Evolutionary conservation across 2,329 filamentous ascomycete genomes (phyloP).

Genomic region (Aureobasidium sp.): DNA sequence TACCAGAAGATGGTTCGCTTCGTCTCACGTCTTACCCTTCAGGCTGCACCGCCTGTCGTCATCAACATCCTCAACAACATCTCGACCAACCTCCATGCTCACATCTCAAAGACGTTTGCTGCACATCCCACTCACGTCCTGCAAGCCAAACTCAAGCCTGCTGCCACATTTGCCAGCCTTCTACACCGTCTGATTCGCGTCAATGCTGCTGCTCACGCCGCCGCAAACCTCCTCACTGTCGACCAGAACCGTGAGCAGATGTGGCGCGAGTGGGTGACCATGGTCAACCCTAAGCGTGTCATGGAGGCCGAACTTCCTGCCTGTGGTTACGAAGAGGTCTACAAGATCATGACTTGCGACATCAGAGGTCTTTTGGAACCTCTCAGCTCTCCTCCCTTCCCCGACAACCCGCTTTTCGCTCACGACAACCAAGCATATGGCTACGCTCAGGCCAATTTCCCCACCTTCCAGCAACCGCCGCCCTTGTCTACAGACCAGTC

Average conservation of each 20-base stretch:
- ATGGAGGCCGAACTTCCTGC: slow-evolving; percentile 49
- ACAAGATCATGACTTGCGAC: slow-evolving; percentile 49
- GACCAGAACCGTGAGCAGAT: slow-evolving; percentile 87
- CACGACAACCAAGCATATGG: slow-evolving; percentile 31
- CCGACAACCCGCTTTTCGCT: slow-evolving; percentile 25
- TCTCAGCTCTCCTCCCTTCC: slow-evolving; percentile 37
- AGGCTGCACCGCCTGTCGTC: slow-evolving; percentile 82
- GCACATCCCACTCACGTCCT: slow-evolving; percentile 79
- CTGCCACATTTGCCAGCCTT: slow-evolving; percentile 78
- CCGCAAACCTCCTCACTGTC: slow-evolving; percentile 84
- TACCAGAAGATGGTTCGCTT: slow-evolving; percentile 97
- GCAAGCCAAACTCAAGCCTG: slow-evolving; percentile 78
- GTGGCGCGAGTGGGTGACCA: slow-evolving; percentile 80
- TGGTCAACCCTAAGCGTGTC: slow-evolving; percentile 48
- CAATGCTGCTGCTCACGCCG: slow-evolving; percentile 87
- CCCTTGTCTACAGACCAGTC: slow-evolving; percentile 9
- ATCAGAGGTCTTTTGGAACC: slow-evolving; percentile 65
- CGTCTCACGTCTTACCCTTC: slow-evolving; percentile 76
- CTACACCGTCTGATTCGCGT: slow-evolving; percentile 82
- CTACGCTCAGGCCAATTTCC: slow-evolving; percentile 36
- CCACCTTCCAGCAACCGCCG: slow-evolving; percentile 27
- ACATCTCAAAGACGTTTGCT: slow-evolving; percentile 79
- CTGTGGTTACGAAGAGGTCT: slow-evolving; percentile 47
- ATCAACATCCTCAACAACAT: slow-evolving; percentile 82
- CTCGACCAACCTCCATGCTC: slow-evolving; percentile 67